Evolutionary conservation across 2,329 filamentous ascomycete species (phyloP), one percentile per base, ranked within the genome.

Genomic region (Botrytis porri): DNA sequence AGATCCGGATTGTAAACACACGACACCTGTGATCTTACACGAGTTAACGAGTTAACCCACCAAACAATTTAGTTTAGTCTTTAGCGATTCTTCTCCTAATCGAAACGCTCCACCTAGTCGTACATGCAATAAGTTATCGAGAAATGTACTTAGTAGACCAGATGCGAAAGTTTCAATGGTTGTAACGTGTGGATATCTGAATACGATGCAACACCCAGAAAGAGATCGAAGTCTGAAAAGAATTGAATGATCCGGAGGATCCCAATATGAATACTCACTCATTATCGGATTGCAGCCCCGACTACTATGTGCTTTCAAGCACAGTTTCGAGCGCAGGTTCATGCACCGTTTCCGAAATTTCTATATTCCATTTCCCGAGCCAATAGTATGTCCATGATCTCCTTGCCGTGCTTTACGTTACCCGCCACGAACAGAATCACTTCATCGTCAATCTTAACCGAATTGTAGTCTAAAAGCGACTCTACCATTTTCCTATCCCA

Each of bases 211-310:
- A 51, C 48, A 2, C 22, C 22, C 9, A n/a, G 22, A 14, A 14
- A 51, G 1, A 51, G 14, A 51, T 14, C 10, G 1, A 14, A 0
- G 25, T 14, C 25, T 51, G 10, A 51, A n/a, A n/a, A 0, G 0
- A 51, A 6, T n/a, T 6, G 12, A 51, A 51, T 51, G 25, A 25
- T 51, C 22, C 48, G 14, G 4, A 51, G 22, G 22, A 51, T 51
- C 22, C 10, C 22, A 51, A 25, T 5, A 51, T 12, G 4, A 51
- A 25, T 10, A 51, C 9, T 12, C 45, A 4, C 12, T 4, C 9
- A n/a, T n/a, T 51, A 4, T 6, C 10, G 1, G 22, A n/a, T 6
- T 1, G 25, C 48, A 14, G 2, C 10, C 0, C 10, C 25, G 4
- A 51, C 2, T 51, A 6, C 0, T n/a, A 25, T 0, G 48, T 4